Evolutionary conservation across 192 early-diverging fungal genomes (phyloP).

Genomic region (Coemansia sp.): DNA sequence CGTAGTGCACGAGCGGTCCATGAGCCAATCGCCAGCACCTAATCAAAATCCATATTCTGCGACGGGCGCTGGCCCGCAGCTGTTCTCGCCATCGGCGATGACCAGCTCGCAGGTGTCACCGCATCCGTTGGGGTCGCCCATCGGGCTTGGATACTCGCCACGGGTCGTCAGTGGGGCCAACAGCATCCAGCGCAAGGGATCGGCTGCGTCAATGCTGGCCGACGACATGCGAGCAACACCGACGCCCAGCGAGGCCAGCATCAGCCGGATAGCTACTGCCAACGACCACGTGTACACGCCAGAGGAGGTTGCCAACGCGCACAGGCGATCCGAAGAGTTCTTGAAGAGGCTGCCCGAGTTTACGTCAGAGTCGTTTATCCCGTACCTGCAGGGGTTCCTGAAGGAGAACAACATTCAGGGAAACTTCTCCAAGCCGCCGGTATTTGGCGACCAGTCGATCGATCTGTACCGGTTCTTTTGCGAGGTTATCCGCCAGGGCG

Average conservation of each 20-base stretch:
- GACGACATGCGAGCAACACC: conserved; percentile 35
- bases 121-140: conserved; percentile 16
- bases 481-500: conserved; percentile 43
- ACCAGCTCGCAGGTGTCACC: conserved; percentile 9
- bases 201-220: conserved; percentile 22
- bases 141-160: conserved; percentile 15
- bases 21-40: conserved; percentile 41
- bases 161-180: conserved; percentile 4
- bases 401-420: conserved; percentile 35
- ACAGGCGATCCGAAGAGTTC: conserved; percentile 39
- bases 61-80: neutral
- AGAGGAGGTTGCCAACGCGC: conserved; percentile 41
- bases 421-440: conserved; percentile 38
- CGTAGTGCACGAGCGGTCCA: conserved; percentile 23
- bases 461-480: conserved; percentile 45
- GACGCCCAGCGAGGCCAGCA: conserved; percentile 35
- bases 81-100: conserved; percentile 32
- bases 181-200: conserved; percentile 30
- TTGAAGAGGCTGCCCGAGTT: conserved; percentile 29
- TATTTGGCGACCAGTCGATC: conserved; percentile 34
- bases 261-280: neutral
- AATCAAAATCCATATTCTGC: conserved; percentile 1
- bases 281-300: conserved; percentile 17
- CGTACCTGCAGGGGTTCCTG: conserved; percentile 42
- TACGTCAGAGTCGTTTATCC: conserved; percentile 33